These are phyloP conservation scores for Fragosphaeria purpurea DNA, from an alignment of 2,329 filamentous ascomycete species.

Conservation along the genomic window DNA sequence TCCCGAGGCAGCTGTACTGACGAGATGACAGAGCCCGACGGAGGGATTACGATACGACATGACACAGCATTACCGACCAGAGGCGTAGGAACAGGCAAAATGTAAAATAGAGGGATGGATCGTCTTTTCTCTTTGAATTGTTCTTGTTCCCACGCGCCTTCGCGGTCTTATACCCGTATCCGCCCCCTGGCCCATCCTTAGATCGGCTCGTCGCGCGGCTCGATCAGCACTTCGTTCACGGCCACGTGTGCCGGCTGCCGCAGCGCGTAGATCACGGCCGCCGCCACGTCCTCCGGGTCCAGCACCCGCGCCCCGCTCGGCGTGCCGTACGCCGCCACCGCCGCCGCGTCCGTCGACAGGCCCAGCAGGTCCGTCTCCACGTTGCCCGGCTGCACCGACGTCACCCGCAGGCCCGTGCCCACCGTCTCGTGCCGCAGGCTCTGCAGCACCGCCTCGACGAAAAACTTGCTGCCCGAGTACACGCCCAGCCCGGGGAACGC, in stretches of 20 bases:
- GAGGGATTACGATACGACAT: slow-evolving; percentile 12
- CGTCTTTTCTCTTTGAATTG: too few species aligned
- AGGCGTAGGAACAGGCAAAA: not conserved
- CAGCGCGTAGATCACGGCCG: slow-evolving; percentile 63
- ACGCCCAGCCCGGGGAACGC: slow-evolving; percentile 74
- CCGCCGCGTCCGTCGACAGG: slow-evolving; percentile 68
- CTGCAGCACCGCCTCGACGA: slow-evolving; percentile 74
- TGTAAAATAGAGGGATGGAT: too few species aligned
- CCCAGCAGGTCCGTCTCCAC: slow-evolving; percentile 61
- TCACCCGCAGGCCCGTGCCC: slow-evolving; percentile 62
- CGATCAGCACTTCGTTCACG: slow-evolving; percentile 72
- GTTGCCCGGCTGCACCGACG: slow-evolving; percentile 68
- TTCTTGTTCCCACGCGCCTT: too few species aligned
- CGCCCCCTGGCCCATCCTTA: too few species aligned
- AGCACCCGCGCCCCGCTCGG: slow-evolving; percentile 66
- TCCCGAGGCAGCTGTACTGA: too few species aligned
- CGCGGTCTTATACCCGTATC: too few species aligned
- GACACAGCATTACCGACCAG: slow-evolving; percentile 11
- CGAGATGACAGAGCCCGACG: slow-evolving; percentile 2
- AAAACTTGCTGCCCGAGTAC: slow-evolving; percentile 77
- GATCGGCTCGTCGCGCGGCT: slow-evolving; percentile 67
- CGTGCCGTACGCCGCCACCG: slow-evolving; percentile 68
- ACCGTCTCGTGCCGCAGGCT: slow-evolving; percentile 65
- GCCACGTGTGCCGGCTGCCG: slow-evolving; percentile 65
- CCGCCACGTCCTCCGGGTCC: slow-evolving; percentile 62